These are phyloP conservation scores for Baudoinia panamericana DNA, from an alignment of 495 filamentous ascomycete genomes.

Conservation along the genomic window DNA sequence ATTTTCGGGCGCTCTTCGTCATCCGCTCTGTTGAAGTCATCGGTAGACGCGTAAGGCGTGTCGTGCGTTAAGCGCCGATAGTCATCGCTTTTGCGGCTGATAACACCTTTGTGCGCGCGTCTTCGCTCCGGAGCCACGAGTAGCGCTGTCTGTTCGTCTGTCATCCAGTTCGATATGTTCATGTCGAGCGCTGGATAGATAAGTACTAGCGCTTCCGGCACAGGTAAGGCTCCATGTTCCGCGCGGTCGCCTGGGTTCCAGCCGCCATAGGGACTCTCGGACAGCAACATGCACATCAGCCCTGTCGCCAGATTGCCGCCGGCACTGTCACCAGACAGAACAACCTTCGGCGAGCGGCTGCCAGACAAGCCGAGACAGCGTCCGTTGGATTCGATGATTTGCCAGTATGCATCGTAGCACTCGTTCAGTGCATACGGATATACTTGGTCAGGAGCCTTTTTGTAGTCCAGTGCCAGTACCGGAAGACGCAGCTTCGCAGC, in stretches of 20 bases:
- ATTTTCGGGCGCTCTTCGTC: constrained; percentile 21
- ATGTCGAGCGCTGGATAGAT: constrained; percentile 86
- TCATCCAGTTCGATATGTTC: constrained; percentile 99
- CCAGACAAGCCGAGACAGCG: constrained; percentile 78
- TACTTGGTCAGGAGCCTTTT: constrained; percentile 85
- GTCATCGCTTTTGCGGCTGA: constrained; percentile 65
- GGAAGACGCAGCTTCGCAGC: constrained; percentile 72
- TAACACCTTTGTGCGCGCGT: constrained; percentile 59
- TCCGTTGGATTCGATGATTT: constrained; percentile 60
- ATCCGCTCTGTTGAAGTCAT: too few species aligned
- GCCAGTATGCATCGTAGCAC: constrained; percentile 87
- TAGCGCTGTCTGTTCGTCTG: constrained; percentile 88
- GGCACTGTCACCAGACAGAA: constrained; percentile 83
- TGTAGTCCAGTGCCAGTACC: constrained; percentile 81
- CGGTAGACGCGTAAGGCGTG: constrained; percentile 28
- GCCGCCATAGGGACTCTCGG: constrained; percentile 34
- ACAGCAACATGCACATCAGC: constrained; percentile 73
- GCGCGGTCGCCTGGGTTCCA: background rate
- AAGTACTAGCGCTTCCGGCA: constrained; percentile 68
- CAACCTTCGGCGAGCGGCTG: constrained; percentile 51
- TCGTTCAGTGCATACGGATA: constrained; percentile 94
- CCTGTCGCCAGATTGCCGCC: constrained; percentile 82
- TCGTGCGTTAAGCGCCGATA: constrained; percentile 46
- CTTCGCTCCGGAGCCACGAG: constrained; percentile 73
- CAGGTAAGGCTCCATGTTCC: constrained; percentile 42